phyloP scores from a whole-genome alignment of 768 basidiomycete genomes.

The Panellus pusillus region DNA sequence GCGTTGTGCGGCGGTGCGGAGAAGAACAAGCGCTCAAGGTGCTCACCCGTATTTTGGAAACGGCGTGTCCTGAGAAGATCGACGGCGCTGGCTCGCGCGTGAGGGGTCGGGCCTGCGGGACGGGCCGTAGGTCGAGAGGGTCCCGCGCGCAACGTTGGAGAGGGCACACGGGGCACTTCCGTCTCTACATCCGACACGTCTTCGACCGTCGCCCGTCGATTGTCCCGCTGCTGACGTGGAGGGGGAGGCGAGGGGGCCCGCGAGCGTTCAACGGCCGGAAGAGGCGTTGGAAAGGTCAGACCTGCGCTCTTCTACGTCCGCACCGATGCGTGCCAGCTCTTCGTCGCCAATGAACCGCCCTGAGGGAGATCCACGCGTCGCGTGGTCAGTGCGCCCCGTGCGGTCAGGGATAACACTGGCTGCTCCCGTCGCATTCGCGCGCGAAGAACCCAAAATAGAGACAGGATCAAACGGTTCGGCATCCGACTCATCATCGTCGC shows the following conservation, averaged over 20 bases:
- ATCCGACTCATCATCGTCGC: slow-evolving; percentile 17
- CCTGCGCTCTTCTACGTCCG: slow-evolving; percentile 67
- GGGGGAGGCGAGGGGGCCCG: slow-evolving; percentile 1
- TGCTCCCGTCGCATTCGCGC: slow-evolving; percentile 16
- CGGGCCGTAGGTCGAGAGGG: slow-evolving; percentile 11
- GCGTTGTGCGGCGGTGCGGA: slow-evolving; percentile 75
- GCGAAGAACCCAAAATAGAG: slow-evolving; percentile 33
- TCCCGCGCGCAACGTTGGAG: slow-evolving; percentile 13
- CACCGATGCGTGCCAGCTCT: slow-evolving; percentile 62
- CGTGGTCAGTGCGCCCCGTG: slow-evolving; percentile 55
- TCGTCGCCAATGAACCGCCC: slow-evolving; percentile 52
- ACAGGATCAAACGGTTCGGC: slow-evolving; percentile 38
- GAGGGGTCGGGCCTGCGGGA: neutral
- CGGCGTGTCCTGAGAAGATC: slow-evolving; percentile 39
- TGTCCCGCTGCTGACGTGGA: slow-evolving; percentile 12
- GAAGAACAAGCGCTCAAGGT: slow-evolving; percentile 80
- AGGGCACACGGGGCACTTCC: slow-evolving; percentile 6
- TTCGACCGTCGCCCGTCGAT: slow-evolving; percentile 13
- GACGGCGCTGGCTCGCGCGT: slow-evolving; percentile 8
- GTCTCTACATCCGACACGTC: slow-evolving; percentile 18
- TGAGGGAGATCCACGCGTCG: slow-evolving; percentile 46
- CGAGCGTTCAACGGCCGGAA: slow-evolving; percentile 9
- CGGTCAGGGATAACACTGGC: slow-evolving; percentile 31
- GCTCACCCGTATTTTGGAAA: slow-evolving; percentile 86
- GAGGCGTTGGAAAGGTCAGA: slow-evolving; percentile 36